Base-by-base conservation (phyloP, 495 filamentous ascomycete genomes). In the Aspergillus indologenus region DNA sequence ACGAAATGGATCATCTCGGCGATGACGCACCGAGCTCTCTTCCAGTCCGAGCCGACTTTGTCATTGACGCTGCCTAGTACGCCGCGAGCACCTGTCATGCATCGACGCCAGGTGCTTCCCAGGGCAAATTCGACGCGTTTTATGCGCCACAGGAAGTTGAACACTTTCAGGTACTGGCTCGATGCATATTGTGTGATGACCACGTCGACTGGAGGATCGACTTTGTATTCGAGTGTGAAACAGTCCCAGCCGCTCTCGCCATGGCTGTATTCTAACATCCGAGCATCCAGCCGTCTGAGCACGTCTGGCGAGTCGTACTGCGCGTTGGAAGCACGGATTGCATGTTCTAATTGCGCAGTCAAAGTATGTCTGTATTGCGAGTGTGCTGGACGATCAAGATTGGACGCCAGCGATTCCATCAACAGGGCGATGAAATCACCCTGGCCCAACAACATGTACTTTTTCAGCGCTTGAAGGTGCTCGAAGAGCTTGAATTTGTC, bases 221-320 rank as follows among this genome's bases (percentile, higher is more conserved):
- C 92, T 72, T 96, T 96, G 76, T 99, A 99, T 70, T 99, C 95
- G 26, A 99, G 83, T 0, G 95, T 99, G 74, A 99, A 99, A 72
- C 94, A 96, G 70, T 99, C 95, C 95, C 95, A 99, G 59, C 95
- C 95, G 51, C 96, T 97, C 65, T 99, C 94, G 55, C 95, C 95
- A 69, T 96, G 92, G 53, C 87, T 90, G 50, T 96, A 83, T 71
- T 97, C 92, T 42, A 97, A 83, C 90, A 98, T 96, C 48, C 95
- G 90, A 15, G 94, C 92, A 74, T 99, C 95, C 9, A 99, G 83
- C 18, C 95, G 86, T 31, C 90, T 87, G 40, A 98, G 81, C 29
- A 98, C 91, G 67, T 99, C 95, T n/a, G 88, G 85, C 9, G 87
- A 85, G 73, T 99, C 95, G 68, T 90, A 95, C 69, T 98, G 95